These are phyloP conservation scores for Asterella californica DNA, from an alignment of 225 moss, liverwort and hornwort species.

Conservation along the genomic window DNA sequence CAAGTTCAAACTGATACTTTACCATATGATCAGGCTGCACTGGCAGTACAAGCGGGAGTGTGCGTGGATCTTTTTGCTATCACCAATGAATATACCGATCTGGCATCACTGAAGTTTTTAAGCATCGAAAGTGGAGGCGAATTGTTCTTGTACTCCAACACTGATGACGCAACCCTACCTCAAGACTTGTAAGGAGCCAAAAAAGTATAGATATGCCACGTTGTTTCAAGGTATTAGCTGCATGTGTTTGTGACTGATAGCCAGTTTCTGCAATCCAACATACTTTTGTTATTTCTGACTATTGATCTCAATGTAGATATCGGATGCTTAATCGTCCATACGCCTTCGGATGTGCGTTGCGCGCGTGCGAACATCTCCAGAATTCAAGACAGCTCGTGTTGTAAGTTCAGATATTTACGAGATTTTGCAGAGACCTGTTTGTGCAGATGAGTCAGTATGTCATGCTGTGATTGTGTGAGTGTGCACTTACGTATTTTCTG, in stretches of 20 bases:
- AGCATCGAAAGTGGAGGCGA: constrained; percentile 98
- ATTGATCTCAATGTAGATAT: constrained; percentile 41
- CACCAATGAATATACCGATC: constrained; percentile 97
- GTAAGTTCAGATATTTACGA: constrained; percentile 41
- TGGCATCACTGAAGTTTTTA: constrained; percentile 95
- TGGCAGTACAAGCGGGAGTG: constrained; percentile 91
- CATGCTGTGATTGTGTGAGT: too few relatives aligned
- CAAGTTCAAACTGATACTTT: not conserved
- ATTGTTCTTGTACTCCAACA: constrained; percentile 79
- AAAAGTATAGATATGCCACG: not conserved
- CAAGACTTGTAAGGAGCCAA: constrained; percentile 76
- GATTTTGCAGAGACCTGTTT: not conserved
- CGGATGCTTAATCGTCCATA: constrained; percentile 98
- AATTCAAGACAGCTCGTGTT: constrained; percentile 79
- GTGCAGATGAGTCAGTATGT: not conserved
- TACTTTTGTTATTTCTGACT: not conserved
- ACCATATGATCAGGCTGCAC: constrained; percentile 60
- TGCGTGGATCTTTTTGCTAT: constrained; percentile 96
- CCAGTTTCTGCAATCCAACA: not conserved
- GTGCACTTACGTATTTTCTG: not conserved
- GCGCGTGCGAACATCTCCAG: constrained; percentile 86
- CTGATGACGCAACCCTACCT: constrained; percentile 96
- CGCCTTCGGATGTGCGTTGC: constrained; percentile 87
- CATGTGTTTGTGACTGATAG: not conserved
- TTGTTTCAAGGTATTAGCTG: not conserved